Conservation (phyloP, 139 green algal species). For the Mesotaenium endlicherianum region DNA sequence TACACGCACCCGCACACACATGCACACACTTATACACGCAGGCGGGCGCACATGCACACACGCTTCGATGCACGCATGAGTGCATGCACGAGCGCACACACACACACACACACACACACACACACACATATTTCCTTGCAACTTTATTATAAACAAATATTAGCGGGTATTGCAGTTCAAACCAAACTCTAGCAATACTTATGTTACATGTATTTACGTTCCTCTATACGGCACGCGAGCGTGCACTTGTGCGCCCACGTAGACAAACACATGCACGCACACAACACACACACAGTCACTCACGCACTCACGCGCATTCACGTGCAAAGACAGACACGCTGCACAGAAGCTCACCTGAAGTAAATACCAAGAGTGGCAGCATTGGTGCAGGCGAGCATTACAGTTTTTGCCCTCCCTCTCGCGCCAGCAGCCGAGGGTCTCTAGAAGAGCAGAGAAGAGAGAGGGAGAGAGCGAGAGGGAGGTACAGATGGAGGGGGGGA, state of each 20-base stretch:
- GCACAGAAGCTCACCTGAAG: no score
- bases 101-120: background rate
- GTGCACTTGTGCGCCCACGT: background rate
- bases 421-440: no score
- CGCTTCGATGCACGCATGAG: background rate
- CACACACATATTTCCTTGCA: background rate
- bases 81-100: background rate
- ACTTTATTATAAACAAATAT: background rate
- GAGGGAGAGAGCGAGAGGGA: background rate
- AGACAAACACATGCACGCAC: background rate
- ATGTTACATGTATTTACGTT: background rate
- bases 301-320: no score
- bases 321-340: no score
- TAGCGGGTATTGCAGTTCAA: background rate
- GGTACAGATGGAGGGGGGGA: no score
- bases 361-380: no score
- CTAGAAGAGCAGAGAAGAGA: no score
- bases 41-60: no score
- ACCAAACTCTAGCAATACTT: background rate
- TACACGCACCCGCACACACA: no score
- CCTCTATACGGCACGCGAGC: background rate
- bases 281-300: background rate
- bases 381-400: no score
- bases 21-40: no score
- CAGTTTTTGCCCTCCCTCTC: no score